These are phyloP conservation scores for Leptographium galeiforme DNA, from an alignment of 2,329 filamentous ascomycete species.

Conservation along the genomic window DNA sequence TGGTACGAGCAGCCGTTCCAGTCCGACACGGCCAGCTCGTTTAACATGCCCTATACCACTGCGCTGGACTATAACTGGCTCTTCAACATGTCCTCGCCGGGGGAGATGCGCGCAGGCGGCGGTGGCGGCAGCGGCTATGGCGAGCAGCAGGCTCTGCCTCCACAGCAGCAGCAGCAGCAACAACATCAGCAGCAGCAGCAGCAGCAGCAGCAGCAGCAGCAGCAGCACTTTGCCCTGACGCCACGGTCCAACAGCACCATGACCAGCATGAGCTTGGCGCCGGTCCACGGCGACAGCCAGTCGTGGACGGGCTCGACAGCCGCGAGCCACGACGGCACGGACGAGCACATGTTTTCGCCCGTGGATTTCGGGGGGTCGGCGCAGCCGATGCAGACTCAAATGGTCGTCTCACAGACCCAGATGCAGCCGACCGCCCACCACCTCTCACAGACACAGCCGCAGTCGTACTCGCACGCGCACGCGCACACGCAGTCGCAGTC, in stretches of 20 bases:
- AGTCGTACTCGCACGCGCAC: too few species aligned
- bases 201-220: background rate
- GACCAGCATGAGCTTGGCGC: background rate
- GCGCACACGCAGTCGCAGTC: background rate
- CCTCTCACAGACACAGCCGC: background rate
- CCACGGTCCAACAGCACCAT: background rate
- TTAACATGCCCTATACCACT: constrained; percentile 12
- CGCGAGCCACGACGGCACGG: background rate
- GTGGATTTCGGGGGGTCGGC: background rate
- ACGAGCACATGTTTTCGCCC: background rate
- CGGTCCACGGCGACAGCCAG: background rate
- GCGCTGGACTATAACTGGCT: constrained; percentile 11
- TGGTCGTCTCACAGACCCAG: too few species aligned
- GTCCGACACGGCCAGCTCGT: constrained; percentile 10
- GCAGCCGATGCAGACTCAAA: background rate
- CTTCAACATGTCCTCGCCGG: constrained; percentile 4
- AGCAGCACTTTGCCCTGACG: background rate
- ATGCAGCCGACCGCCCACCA: too few species aligned
- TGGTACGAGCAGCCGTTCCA: constrained; percentile 8
- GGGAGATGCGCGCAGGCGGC: too few species aligned
- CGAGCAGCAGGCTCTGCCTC: background rate
- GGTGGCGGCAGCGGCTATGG: too few species aligned
- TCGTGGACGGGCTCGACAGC: background rate
- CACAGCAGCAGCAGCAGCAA: background rate
- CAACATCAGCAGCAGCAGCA: background rate